phyloP scores from a whole-genome alignment of 2,329 filamentous ascomycete genomes.

The Dothideomycetes sp. region DNA sequence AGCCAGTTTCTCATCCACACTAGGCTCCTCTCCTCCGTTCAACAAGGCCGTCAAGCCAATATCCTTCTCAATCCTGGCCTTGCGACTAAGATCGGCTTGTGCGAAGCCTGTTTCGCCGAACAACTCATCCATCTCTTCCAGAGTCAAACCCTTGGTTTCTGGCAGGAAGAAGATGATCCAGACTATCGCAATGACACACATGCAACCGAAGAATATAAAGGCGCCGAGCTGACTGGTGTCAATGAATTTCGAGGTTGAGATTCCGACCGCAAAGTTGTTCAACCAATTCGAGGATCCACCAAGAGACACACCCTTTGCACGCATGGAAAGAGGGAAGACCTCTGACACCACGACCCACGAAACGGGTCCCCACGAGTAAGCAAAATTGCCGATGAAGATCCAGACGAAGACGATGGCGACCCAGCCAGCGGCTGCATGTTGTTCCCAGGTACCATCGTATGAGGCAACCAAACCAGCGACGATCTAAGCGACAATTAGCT shows the following conservation, averaged over 20 bases:
- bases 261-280: slow-evolving; percentile 17
- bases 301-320: slow-evolving; percentile 23
- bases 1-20: neutral
- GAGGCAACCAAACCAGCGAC: slow-evolving; percentile 22
- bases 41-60: slow-evolving; percentile 16
- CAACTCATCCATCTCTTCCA: slow-evolving; percentile 23
- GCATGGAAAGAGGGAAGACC: slow-evolving; percentile 21
- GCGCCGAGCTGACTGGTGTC: slow-evolving; percentile 17
- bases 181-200: slow-evolving; percentile 16
- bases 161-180: slow-evolving; percentile 22
- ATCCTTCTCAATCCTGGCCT: slow-evolving; percentile 16
- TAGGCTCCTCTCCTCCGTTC: slow-evolving; percentile 12
- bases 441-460: slow-evolving; percentile 20
- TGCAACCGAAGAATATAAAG: slow-evolving; percentile 19
- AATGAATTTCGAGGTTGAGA: slow-evolving; percentile 18
- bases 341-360: slow-evolving; percentile 18
- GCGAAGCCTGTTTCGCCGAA: slow-evolving; percentile 27
- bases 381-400: slow-evolving; percentile 66
- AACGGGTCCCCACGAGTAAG: slow-evolving; percentile 57
- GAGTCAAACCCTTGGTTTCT: slow-evolving; percentile 21
- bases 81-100: slow-evolving; percentile 15
- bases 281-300: slow-evolving; percentile 18
- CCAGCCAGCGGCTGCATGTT: slow-evolving; percentile 18
- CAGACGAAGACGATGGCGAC: slow-evolving; percentile 59
- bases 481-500: too few species aligned